Base-by-base conservation (phyloP, 2,329 filamentous ascomycete genomes). In the Didymellaceae sp. region DNA sequence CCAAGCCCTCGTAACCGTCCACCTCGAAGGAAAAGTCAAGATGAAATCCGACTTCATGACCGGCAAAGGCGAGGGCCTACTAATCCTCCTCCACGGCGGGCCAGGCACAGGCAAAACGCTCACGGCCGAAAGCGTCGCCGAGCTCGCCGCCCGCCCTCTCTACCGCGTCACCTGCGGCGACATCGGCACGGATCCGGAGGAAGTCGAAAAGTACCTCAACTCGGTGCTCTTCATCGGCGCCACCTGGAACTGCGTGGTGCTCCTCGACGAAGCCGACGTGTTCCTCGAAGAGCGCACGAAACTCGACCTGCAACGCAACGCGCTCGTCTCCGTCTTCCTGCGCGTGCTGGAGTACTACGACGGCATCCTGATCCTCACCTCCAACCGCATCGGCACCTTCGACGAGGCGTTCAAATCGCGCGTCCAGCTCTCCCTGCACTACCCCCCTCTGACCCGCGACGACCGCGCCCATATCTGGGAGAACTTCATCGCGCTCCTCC, bases 211-310 rank as follows among this genome's bases (percentile, higher is more conserved):
- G 25, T 44, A 49, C 18, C 34, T 52, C 3, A 10, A 45, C 13
- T 37, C 32, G 1, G 48, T 49, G 1, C 32, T 52, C 0, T 34
- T 38, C 8, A 43, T 56, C 0, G 31, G 50, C 1, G 35, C 6
- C 0, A 77, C 75, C 6, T 82, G 78, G 67, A 76, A 75, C 14
- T 81, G 77, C 28, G 74, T 84, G 5, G 75, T 84, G 80, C 26
- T 52, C 13, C 30, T 55, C 7, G 53, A 55, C 10, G 48, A 55
- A 18, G 48, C 48, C 9, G 41, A 84, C 47, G 79, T 84, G 11
- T 85, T 82, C 66, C 77, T 85, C 6, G 79, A 83, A 63, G 65
- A 77, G 40, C 77, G 82, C 1, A 53, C 34, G 6, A 24, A 18
- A 6, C 32, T 38, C 1, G 53, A 57, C 24, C 30, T 63, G 13